These are phyloP conservation scores for Aureobasidium sp. DNA, from an alignment of 2,329 filamentous ascomycete genomes.

Conservation along the genomic window DNA sequence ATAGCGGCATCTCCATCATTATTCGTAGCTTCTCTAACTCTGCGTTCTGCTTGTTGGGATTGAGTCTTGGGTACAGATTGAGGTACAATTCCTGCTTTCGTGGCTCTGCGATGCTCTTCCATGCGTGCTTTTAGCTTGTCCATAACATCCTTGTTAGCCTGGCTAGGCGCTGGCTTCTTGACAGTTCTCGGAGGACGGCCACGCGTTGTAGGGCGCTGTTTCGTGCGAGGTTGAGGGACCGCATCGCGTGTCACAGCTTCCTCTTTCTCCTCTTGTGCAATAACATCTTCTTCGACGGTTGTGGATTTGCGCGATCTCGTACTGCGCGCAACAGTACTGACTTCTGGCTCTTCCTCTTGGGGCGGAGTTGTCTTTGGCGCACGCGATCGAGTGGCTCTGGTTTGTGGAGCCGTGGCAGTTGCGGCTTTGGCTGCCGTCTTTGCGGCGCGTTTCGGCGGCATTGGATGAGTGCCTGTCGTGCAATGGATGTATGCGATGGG, in stretches of 20 bases:
- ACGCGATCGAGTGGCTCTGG: constrained; percentile 19
- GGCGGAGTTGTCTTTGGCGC: constrained; percentile 27
- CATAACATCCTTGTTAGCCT: constrained; percentile 25
- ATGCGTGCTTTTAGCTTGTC: constrained; percentile 30
- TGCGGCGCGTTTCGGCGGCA: constrained; percentile 20
- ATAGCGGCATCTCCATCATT: constrained; percentile 16
- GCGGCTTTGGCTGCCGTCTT: constrained; percentile 14
- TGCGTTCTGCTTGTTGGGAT: neutral
- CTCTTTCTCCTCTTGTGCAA: neutral
- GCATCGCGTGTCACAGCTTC: constrained; percentile 1
- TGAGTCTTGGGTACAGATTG: neutral
- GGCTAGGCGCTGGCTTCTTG: constrained; percentile 23
- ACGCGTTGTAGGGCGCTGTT: constrained; percentile 16
- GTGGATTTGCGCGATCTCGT: constrained; percentile 25
- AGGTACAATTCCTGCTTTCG: constrained; percentile 16
- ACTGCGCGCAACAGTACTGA: constrained; percentile 22
- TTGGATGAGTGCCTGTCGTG: neutral
- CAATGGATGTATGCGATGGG: neutral
- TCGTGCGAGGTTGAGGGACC: constrained; percentile 14
- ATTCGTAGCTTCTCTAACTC: neutral
- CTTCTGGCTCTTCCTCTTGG: constrained; percentile 19
- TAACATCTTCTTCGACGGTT: neutral
- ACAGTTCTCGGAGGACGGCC: constrained; percentile 21
- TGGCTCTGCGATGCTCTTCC: constrained; percentile 23
- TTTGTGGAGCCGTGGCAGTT: constrained; percentile 1